phyloP scores from a whole-genome alignment of 1,284 basidiomycete genomes.

The Trametes polyzona region DNA sequence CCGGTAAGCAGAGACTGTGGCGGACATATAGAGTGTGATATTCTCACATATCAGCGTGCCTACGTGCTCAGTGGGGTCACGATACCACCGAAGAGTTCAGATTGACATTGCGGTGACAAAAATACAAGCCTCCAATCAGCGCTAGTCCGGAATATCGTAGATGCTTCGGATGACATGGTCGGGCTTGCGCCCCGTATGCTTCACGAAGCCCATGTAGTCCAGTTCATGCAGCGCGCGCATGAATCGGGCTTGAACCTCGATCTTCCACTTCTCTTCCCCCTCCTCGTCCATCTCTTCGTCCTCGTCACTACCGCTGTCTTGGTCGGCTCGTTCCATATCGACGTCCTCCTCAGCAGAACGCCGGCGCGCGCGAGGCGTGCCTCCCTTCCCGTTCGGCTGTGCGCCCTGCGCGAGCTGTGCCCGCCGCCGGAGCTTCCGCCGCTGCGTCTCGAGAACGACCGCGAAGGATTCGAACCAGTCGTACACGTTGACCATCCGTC shows the following conservation, averaged over 20 bases:
- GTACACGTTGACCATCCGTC: slow-evolving; percentile 78
- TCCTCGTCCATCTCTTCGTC: slow-evolving; percentile 43
- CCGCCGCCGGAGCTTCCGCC: slow-evolving; percentile 27
- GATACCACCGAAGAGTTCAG: too few relatives aligned
- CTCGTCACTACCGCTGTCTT: slow-evolving; percentile 32
- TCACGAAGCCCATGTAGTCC: slow-evolving; percentile 77
- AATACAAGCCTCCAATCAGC: too few relatives aligned
- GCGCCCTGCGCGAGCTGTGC: not conserved
- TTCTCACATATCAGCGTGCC: too few relatives aligned
- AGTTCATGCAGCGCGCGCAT: slow-evolving; percentile 77
- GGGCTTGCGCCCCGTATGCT: slow-evolving; percentile 74
- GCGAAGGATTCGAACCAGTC: slow-evolving; percentile 82
- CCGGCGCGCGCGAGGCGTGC: slow-evolving; percentile 5
- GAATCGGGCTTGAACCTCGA: slow-evolving; percentile 75
- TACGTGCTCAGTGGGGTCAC: too few relatives aligned
- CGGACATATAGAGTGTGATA: too few relatives aligned
- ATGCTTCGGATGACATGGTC: slow-evolving; percentile 75
- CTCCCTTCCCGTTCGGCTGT: not conserved
- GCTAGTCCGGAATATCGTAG: slow-evolving; percentile 57
- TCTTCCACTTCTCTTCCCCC: slow-evolving; percentile 54
- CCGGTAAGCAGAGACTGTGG: too few relatives aligned
- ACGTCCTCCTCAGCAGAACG: slow-evolving; percentile 1
- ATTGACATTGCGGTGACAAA: too few relatives aligned
- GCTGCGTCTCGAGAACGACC: slow-evolving; percentile 60
- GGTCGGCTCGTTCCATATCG: slow-evolving; percentile 22